Conservation (phyloP, 225 moss, liverwort and hornwort species). For the Asterella californica region DNA sequence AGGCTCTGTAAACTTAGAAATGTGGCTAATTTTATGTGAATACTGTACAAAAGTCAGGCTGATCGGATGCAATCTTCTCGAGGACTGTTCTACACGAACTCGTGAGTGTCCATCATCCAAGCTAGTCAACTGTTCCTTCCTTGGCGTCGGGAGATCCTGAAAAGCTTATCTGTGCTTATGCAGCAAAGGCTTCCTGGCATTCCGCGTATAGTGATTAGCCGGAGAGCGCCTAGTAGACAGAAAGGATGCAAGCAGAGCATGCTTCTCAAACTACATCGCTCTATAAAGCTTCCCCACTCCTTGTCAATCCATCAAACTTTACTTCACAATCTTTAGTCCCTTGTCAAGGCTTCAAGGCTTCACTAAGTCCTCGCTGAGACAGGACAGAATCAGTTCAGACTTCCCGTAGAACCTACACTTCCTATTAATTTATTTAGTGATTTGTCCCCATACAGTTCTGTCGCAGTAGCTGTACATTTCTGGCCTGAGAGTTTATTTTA, state of each 20-base stretch:
- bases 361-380: neutral
- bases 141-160: constrained; percentile 1
- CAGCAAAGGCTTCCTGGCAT: neutral
- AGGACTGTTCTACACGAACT: neutral
- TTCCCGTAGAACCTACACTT: neutral
- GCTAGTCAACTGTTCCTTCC: neutral
- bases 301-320: neutral
- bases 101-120: neutral
- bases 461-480: neutral
- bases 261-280: neutral
- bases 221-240: neutral
- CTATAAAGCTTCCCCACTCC: neutral
- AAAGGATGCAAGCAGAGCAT: neutral
- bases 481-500: neutral
- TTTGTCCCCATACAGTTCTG: neutral
- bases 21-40: neutral
- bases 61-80: neutral
- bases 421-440: neutral
- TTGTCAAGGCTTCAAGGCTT: neutral
- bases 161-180: neutral
- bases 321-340: neutral
- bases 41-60: neutral
- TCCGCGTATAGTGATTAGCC: neutral
- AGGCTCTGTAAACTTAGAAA: neutral
- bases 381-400: neutral